Conservation (phyloP, 1,139 yeast genomes). For the Zygoascus meyerae region DNA sequence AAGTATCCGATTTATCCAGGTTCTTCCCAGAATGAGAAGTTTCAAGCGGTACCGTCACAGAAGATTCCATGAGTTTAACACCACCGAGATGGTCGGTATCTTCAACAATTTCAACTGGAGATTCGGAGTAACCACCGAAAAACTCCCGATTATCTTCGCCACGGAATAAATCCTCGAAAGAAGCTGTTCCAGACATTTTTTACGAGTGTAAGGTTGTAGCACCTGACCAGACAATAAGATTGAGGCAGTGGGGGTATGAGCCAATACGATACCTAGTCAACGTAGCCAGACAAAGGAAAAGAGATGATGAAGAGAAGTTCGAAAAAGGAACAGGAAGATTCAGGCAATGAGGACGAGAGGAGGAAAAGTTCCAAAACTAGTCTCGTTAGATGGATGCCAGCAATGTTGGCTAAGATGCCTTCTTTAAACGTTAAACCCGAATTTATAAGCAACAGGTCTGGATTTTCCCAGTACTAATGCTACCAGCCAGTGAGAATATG, state of each 20-base stretch:
- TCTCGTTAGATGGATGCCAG: too few relatives aligned
- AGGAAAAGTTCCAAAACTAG: too few relatives aligned
- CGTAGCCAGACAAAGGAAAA: not conserved
- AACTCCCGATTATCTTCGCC: constrained; percentile 3
- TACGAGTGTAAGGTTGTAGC: not conserved
- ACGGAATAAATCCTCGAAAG: constrained; percentile 5
- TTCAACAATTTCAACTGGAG: constrained; percentile 1
- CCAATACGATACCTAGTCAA: too few relatives aligned
- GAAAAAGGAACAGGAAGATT: not conserved
- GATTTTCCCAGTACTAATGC: too few relatives aligned
- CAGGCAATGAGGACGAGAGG: not conserved
- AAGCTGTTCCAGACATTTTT: constrained; percentile 5
- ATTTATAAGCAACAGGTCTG: too few relatives aligned
- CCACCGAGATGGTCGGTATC: not conserved
- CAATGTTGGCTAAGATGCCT: too few relatives aligned
- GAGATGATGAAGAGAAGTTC: not conserved
- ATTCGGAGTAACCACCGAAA: not conserved
- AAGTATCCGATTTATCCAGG: not conserved
- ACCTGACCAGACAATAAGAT: too few relatives aligned
- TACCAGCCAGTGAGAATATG: too few relatives aligned
- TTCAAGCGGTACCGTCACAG: constrained; percentile 7
- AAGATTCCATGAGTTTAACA: constrained; percentile 2
- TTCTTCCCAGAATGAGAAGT: too few relatives aligned
- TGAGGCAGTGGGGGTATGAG: not conserved
- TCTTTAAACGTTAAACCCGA: too few relatives aligned